Conservation (phyloP, 2,329 filamentous ascomycete genomes). For the Orbilia blumenaviensis region DNA sequence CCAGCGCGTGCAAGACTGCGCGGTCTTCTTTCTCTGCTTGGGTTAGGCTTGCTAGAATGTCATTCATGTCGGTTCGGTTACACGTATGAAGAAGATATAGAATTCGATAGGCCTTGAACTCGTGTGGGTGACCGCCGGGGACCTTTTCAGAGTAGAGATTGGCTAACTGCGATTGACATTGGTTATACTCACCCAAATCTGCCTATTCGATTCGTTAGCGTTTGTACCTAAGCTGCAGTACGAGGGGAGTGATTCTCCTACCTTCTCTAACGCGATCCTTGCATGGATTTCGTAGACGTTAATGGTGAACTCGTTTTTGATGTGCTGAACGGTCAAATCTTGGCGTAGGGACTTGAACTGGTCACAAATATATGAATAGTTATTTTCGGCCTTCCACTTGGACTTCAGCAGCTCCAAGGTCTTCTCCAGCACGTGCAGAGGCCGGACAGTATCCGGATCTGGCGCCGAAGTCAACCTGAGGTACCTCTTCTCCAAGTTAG, state of each 20-base stretch:
- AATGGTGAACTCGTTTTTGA: constrained; percentile 96
- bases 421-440: constrained; percentile 79
- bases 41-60: constrained; percentile 98
- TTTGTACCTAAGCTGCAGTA: not conserved
- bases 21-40: constrained; percentile 88
- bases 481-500: constrained; percentile 89
- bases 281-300: constrained; percentile 97
- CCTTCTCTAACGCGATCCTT: constrained; percentile 93
- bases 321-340: constrained; percentile 96
- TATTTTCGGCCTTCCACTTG: constrained; percentile 92
- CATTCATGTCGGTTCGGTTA: constrained; percentile 97
- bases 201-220: constrained; percentile 62
- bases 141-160: constrained; percentile 86
- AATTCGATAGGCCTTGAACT: constrained; percentile 99
- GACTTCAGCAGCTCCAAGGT: constrained; percentile 88
- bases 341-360: constrained; percentile 99
- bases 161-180: constrained; percentile 97
- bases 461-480: constrained; percentile 91
- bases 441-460: constrained; percentile 86
- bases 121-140: constrained; percentile 81
- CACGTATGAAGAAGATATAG: constrained; percentile 99
- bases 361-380: constrained; percentile 97
- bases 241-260: constrained; percentile 35
- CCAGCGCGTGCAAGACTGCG: constrained; percentile 87
- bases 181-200: constrained; percentile 99